Conservation (phyloP, 2,329 filamentous ascomycete species). For the Fusarium metavorans region DNA sequence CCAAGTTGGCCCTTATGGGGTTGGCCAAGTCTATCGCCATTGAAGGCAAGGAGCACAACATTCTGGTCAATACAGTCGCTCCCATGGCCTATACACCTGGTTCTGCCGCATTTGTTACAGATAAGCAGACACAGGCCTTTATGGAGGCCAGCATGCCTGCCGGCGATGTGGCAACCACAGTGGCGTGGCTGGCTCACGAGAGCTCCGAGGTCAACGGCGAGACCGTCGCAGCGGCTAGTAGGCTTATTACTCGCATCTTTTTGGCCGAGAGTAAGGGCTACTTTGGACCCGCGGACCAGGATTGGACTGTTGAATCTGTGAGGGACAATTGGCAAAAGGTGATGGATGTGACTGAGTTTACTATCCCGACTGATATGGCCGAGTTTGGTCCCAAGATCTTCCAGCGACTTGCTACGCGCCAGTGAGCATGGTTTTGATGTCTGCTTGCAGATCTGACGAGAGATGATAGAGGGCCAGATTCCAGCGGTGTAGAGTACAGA, state of each 20-base stretch:
- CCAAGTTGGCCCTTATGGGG: conserved; percentile 1
- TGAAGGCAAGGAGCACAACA: neutral
- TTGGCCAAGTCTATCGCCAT: neutral
- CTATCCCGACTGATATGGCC: neutral
- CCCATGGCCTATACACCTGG: neutral
- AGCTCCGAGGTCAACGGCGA: neutral
- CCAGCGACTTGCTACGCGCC: neutral
- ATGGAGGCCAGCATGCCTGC: neutral
- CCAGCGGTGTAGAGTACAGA: neutral
- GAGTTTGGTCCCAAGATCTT: neutral
- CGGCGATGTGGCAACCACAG: neutral
- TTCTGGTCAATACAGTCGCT: conserved; percentile 10
- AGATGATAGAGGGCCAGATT: too few species aligned
- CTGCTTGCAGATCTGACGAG: neutral
- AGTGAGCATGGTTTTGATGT: neutral
- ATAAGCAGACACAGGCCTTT: neutral
- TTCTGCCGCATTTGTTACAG: neutral
- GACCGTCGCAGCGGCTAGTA: neutral
- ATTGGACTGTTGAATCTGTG: neutral
- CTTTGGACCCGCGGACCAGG: neutral
- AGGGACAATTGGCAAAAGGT: neutral
- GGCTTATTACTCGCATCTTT: neutral
- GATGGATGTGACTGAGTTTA: neutral
- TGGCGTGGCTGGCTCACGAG: neutral
- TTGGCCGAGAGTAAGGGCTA: neutral